These are phyloP conservation scores for Alloteropsis semialata DNA, from an alignment of 176 grass and related monocot genomes.

Conservation along the genomic window DNA sequence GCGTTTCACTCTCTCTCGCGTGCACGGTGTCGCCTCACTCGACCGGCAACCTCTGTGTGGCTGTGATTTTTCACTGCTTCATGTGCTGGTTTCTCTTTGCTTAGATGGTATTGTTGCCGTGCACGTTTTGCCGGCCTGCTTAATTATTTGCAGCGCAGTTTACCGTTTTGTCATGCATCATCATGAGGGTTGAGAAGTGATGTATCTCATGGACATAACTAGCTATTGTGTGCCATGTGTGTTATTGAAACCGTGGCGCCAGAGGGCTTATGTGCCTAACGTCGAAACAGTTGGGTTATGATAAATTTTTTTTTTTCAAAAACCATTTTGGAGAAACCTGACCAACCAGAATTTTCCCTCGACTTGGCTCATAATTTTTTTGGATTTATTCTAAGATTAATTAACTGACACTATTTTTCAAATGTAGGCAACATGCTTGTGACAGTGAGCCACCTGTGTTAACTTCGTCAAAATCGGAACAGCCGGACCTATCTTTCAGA, in stretches of 20 bases:
- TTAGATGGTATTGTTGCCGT: neutral
- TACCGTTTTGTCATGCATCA: neutral
- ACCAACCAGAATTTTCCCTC: too few species aligned
- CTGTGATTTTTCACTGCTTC: neutral
- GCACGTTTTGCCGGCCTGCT: neutral
- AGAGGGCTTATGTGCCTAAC: neutral
- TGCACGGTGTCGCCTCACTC: neutral
- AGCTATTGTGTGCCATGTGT: neutral
- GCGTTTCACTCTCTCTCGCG: neutral
- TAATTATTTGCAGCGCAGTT: neutral
- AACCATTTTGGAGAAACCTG: too few species aligned
- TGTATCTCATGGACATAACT: neutral
- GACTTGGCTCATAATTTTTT: too few species aligned
- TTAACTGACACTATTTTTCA: too few species aligned
- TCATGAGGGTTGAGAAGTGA: neutral
- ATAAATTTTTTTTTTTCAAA: neutral
- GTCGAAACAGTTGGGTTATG: neutral
- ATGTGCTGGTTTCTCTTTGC: neutral
- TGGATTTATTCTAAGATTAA: too few species aligned
- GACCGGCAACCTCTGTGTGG: constrained; percentile 1
- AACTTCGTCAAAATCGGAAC: too few species aligned
- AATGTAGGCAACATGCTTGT: too few species aligned
- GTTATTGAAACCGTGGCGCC: neutral
- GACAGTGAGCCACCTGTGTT: too few species aligned
- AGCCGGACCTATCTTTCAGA: too few species aligned